Percentiles rank a stretch among this genome's conserved stretches.
phyloP scores from a whole-genome alignment of 768 basidiomycete species.

The Gelatoporia subvermispora region DNA sequence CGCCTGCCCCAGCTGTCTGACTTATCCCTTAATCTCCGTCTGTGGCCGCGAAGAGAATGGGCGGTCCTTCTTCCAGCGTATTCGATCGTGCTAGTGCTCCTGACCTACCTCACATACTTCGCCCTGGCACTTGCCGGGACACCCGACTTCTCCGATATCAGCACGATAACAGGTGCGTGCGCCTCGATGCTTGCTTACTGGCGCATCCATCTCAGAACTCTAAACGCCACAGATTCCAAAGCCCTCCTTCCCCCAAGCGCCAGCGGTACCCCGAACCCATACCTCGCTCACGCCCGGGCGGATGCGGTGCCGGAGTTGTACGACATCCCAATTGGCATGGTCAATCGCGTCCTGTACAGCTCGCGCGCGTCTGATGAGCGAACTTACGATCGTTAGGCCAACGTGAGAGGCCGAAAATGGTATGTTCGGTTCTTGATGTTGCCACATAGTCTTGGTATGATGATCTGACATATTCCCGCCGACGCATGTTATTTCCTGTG shows the following conservation, averaged over 20 bases:
- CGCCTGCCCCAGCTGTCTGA: not conserved
- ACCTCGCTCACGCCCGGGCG: slow-evolving; percentile 42
- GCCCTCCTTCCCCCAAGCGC: slow-evolving; percentile 41
- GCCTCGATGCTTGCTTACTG: not conserved
- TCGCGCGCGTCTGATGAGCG: not conserved
- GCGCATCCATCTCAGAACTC: slow-evolving; percentile 9
- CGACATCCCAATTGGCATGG: slow-evolving; percentile 78
- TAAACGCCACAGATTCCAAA: slow-evolving; percentile 45
- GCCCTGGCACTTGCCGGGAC: slow-evolving; percentile 69
- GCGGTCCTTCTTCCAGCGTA: slow-evolving; percentile 77
- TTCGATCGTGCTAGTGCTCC: slow-evolving; percentile 61
- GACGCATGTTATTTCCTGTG: too few relatives aligned
- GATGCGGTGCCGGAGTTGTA: slow-evolving; percentile 60
- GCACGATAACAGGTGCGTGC: slow-evolving; percentile 59
- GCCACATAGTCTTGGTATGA: too few relatives aligned
- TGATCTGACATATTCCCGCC: too few relatives aligned
- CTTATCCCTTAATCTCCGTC: slow-evolving; percentile 13
- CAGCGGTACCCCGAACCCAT: slow-evolving; percentile 31
- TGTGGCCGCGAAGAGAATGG: slow-evolving; percentile 62
- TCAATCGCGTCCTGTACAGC: slow-evolving; percentile 68
- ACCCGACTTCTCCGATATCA: slow-evolving; percentile 63
- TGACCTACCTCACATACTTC: slow-evolving; percentile 76
- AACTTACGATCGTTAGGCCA: too few relatives aligned
- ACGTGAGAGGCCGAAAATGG: too few relatives aligned
- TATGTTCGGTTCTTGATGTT: too few relatives aligned